These are phyloP conservation scores for Beverwykella pulmonaria DNA, from an alignment of 495 filamentous ascomycete species.

Conservation along the genomic window DNA sequence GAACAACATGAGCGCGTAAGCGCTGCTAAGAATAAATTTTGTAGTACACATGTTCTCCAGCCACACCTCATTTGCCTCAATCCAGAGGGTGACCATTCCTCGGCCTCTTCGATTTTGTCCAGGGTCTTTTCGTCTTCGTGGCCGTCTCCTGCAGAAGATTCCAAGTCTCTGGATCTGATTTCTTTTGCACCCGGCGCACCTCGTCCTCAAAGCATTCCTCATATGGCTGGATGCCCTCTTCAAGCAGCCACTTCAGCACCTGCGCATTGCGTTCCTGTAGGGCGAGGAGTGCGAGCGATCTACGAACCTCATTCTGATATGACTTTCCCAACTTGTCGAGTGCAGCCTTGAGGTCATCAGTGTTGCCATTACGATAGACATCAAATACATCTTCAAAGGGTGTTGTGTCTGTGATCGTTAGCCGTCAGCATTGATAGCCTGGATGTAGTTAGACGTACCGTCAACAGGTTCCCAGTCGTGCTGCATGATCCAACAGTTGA, in stretches of 20 bases:
- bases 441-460: not conserved
- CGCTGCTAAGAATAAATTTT: too few species aligned
- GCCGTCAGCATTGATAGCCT: not conserved
- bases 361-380: not conserved
- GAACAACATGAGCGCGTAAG: too few species aligned
- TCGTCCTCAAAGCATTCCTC: constrained; percentile 12
- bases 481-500: constrained; percentile 1
- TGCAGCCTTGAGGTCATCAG: not conserved
- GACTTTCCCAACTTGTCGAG: not conserved
- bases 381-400: constrained; percentile 8
- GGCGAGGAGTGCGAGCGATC: not conserved
- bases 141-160: not conserved
- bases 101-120: not conserved
- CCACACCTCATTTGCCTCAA: not conserved
- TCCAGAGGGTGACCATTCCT: not conserved
- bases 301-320: not conserved
- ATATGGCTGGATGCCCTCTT: not conserved
- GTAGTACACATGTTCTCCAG: too few species aligned
- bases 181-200: constrained; percentile 9
- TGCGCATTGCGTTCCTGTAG: constrained; percentile 8
- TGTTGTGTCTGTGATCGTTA: not conserved
- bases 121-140: not conserved
- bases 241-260: constrained; percentile 1
- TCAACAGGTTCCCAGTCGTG: not conserved
- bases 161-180: constrained; percentile 1